These are phyloP conservation scores for Plectranthus barbatus DNA, from an alignment of 257 asterid genomes.

Conservation along the genomic window DNA sequence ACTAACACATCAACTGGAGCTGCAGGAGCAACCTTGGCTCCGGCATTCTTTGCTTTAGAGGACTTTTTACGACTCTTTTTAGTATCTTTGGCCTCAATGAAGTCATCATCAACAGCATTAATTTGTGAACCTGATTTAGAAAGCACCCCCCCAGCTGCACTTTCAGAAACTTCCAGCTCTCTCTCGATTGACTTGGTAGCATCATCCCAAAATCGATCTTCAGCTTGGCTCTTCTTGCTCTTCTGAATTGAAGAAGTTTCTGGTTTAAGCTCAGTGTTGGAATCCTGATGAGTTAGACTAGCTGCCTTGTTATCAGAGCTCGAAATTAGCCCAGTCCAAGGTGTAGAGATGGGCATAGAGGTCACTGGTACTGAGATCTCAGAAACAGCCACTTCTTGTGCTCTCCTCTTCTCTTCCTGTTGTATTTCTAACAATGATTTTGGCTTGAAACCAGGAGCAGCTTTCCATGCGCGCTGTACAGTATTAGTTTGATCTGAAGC, in stretches of 20 bases:
- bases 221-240: slow-evolving; percentile 50
- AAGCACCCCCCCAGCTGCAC: slow-evolving; percentile 14
- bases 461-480: slow-evolving; percentile 85
- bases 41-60: slow-evolving; percentile 67
- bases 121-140: slow-evolving; percentile 30
- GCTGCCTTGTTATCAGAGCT: slow-evolving; percentile 48
- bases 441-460: slow-evolving; percentile 94
- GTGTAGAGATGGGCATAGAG: slow-evolving; percentile 39
- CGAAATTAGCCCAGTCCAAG: slow-evolving; percentile 61
- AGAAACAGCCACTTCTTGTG: slow-evolving; percentile 41
- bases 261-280: slow-evolving; percentile 25
- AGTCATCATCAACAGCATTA: slow-evolving; percentile 46
- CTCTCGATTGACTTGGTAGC: slow-evolving; percentile 32
- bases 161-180: slow-evolving; percentile 38
- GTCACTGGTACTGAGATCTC: slow-evolving; percentile 46
- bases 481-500: slow-evolving; percentile 30
- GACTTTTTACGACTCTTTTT: slow-evolving; percentile 87
- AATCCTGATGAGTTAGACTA: slow-evolving; percentile 35
- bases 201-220: slow-evolving; percentile 55
- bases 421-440: slow-evolving; percentile 88
- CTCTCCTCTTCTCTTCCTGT: slow-evolving; percentile 90
- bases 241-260: slow-evolving; percentile 36
- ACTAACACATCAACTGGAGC: slow-evolving; percentile 36
- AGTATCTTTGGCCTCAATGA: slow-evolving; percentile 87
- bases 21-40: slow-evolving; percentile 42